These are phyloP conservation scores for Musa beccarii DNA, from an alignment of 176 grass and related monocot genomes.

Conservation along the genomic window DNA sequence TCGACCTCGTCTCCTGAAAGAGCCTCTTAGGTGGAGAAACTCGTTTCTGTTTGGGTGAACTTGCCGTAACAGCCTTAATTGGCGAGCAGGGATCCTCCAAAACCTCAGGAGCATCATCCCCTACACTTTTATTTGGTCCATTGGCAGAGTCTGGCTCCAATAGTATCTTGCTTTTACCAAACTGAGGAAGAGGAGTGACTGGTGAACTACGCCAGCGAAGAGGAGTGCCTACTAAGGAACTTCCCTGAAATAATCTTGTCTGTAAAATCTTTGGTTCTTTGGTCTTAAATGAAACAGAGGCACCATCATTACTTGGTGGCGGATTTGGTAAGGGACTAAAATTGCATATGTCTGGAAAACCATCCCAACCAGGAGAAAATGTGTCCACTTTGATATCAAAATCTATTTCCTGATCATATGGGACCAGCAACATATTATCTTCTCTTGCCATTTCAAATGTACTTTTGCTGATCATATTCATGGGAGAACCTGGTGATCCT, in stretches of 20 bases:
- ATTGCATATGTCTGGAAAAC: constrained; percentile 21
- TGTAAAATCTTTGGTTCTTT: constrained; percentile 17
- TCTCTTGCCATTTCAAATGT: constrained; percentile 8
- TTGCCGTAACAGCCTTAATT: constrained; percentile 6
- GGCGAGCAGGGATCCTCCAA: constrained; percentile 3
- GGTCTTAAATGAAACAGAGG: constrained; percentile 9
- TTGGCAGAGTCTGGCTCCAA: constrained; percentile 6
- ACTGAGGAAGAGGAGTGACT: constrained; percentile 10
- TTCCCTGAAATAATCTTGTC: constrained; percentile 7
- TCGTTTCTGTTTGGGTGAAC: constrained; percentile 25
- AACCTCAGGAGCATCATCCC: constrained; percentile 6
- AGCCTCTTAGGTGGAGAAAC: constrained; percentile 20
- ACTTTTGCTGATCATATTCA: constrained; percentile 13
- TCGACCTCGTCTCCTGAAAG: neutral
- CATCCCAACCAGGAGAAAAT: constrained; percentile 26
- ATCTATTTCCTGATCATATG: constrained; percentile 1
- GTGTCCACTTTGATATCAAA: constrained; percentile 5
- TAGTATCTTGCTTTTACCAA: constrained; percentile 11
- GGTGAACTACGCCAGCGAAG: constrained; percentile 22
- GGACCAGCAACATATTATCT: neutral
- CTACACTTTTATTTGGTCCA: neutral
- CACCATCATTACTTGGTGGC: neutral
- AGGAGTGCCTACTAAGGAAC: neutral
- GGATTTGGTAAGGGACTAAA: constrained; percentile 8
- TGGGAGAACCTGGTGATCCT: constrained; percentile 16